Evolutionary conservation across 78 protist species (phyloP).

Genomic region (Planoprotostelium fungivorum): DNA sequence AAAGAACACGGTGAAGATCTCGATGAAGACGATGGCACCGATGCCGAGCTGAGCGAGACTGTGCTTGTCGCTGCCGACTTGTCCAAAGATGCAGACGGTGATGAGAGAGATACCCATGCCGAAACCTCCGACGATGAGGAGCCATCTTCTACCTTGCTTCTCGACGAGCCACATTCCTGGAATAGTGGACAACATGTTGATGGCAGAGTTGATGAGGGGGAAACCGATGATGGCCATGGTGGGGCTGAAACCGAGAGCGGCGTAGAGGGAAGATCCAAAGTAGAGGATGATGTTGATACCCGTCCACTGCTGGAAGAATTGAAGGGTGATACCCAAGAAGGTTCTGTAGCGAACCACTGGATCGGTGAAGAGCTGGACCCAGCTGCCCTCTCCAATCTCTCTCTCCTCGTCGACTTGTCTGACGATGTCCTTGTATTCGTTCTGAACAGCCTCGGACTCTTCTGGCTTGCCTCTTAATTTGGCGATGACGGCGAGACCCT

Average conservation of each 20-base stretch:
- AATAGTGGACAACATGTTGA: constrained; percentile 7
- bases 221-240: constrained; percentile 12
- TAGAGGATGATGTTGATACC: constrained; percentile 33
- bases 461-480: constrained; percentile 7
- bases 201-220: constrained; percentile 8
- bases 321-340: not conserved
- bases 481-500: constrained; percentile 20
- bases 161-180: constrained; percentile 17
- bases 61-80: not conserved
- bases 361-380: constrained; percentile 9
- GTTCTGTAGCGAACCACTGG: constrained; percentile 4
- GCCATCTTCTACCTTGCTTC: constrained; percentile 15
- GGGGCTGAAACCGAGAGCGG: constrained; percentile 16
- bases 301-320: constrained; percentile 3
- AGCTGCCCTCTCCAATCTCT: constrained; percentile 20
- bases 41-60: constrained; percentile 9
- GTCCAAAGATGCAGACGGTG: constrained; percentile 18
- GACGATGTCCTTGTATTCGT: constrained; percentile 13
- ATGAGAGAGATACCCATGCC: constrained; percentile 25
- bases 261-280: constrained; percentile 16
- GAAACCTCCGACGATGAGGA: constrained; percentile 24
- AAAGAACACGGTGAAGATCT: constrained; percentile 15
- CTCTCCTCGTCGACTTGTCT: constrained; percentile 14
- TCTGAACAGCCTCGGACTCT: not conserved
- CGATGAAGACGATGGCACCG: constrained; percentile 27